Evolutionary conservation across 2,329 filamentous ascomycete genomes (phyloP).

Genomic region (Xylaria digitata): DNA sequence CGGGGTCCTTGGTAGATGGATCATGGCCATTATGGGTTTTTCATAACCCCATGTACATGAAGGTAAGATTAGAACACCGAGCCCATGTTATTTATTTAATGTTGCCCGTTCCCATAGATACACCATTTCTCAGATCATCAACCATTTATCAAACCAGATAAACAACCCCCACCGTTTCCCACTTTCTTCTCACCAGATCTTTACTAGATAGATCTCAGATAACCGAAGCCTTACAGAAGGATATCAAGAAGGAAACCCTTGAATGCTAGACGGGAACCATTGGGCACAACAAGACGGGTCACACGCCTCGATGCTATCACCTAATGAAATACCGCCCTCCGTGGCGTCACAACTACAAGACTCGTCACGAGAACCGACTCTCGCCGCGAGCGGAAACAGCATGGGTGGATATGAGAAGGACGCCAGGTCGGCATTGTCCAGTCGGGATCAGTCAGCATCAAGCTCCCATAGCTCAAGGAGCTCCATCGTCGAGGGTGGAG

Average conservation of each 20-base stretch:
- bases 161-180: too few species aligned
- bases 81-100: conserved; percentile 9
- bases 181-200: too few species aligned
- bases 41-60: not conserved
- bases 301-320: conserved; percentile 8
- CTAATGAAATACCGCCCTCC: conserved; percentile 6
- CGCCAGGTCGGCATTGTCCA: conserved; percentile 16
- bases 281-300: not conserved
- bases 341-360: conserved; percentile 27
- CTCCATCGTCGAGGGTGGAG: conserved; percentile 21
- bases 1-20: not conserved
- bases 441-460: conserved; percentile 8
- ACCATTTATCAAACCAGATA: not conserved
- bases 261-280: not conserved
- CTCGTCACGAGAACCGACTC: conserved; percentile 29
- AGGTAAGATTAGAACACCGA: not conserved
- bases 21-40: not conserved
- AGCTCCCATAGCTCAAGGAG: conserved; percentile 16
- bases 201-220: too few species aligned
- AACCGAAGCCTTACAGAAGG: too few species aligned
- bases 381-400: conserved; percentile 31
- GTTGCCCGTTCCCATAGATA: not conserved
- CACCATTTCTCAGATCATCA: not conserved
- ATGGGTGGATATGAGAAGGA: conserved; percentile 25
- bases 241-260: not conserved